These are phyloP conservation scores for Penicillium sp. DNA, from an alignment of 2,329 filamentous ascomycete genomes.

Conservation along the genomic window DNA sequence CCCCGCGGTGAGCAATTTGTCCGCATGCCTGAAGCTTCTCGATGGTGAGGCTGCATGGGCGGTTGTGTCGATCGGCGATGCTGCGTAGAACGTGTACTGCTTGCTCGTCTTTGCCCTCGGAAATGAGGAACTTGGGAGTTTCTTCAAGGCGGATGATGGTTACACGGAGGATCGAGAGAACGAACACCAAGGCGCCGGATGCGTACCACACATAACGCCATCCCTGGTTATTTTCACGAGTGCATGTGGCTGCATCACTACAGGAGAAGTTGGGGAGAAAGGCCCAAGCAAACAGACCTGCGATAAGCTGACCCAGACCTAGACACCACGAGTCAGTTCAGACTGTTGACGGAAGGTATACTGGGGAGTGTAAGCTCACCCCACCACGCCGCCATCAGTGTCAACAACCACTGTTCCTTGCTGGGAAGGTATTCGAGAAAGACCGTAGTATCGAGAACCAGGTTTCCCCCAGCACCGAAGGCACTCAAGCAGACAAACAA, in stretches of 20 bases:
- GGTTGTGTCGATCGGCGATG: slow-evolving; percentile 54
- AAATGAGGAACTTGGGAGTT: slow-evolving; percentile 57
- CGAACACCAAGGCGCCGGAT: slow-evolving; percentile 53
- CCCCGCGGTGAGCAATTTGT: background rate
- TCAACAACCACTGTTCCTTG: slow-evolving; percentile 60
- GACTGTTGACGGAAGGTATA: background rate
- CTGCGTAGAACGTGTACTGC: slow-evolving; percentile 50
- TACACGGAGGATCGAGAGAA: slow-evolving; percentile 53
- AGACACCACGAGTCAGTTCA: background rate
- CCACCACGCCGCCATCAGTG: slow-evolving; percentile 37
- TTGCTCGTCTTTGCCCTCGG: slow-evolving; percentile 53
- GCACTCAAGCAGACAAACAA: slow-evolving; percentile 62
- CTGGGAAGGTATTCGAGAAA: slow-evolving; percentile 58
- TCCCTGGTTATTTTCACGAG: slow-evolving; percentile 53
- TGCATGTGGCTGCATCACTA: slow-evolving; percentile 46
- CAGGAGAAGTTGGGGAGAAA: slow-evolving; percentile 52
- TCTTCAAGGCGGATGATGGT: slow-evolving; percentile 55
- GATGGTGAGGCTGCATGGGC: slow-evolving; percentile 52
- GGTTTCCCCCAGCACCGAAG: slow-evolving; percentile 64
- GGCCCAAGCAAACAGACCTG: slow-evolving; percentile 55
- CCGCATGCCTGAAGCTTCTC: slow-evolving; percentile 51
- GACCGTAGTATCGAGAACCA: slow-evolving; percentile 62
- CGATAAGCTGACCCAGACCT: slow-evolving; percentile 48
- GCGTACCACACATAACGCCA: slow-evolving; percentile 60
- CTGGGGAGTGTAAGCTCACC: slow-evolving; percentile 10